phyloP scores from a whole-genome alignment of 441 rosid species.

The Brassica balearica region DNA sequence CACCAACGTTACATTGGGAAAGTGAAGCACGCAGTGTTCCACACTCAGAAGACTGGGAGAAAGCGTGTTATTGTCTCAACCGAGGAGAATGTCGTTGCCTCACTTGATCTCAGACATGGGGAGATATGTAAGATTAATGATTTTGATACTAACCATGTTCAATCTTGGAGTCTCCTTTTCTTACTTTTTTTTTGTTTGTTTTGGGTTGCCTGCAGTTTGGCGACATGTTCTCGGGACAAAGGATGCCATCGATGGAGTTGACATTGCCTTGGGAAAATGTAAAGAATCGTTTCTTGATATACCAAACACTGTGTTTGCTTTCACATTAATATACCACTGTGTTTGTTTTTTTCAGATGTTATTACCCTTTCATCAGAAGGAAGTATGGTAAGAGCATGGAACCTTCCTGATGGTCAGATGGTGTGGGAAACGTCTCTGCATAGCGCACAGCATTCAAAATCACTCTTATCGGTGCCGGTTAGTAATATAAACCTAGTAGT shows the following conservation, averaged over 20 bases:
- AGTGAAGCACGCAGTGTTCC: slow-evolving; percentile 95
- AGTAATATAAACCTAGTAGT: slow-evolving; percentile 54
- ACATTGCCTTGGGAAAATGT: slow-evolving; percentile 92
- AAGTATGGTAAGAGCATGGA: slow-evolving; percentile 91
- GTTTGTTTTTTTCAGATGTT: slow-evolving; percentile 65
- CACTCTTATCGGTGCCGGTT: slow-evolving; percentile 70
- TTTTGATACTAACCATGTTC: neutral
- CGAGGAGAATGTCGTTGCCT: slow-evolving; percentile 90
- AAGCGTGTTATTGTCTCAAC: slow-evolving; percentile 97
- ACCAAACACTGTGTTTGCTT: slow-evolving; percentile 7
- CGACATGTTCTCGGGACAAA: slow-evolving; percentile 81
- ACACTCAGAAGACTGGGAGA: slow-evolving; percentile 94
- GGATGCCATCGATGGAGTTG: slow-evolving; percentile 78
- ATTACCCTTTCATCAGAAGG: slow-evolving; percentile 88
- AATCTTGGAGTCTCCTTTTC: neutral
- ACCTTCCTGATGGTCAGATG: slow-evolving; percentile 99
- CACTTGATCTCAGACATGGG: slow-evolving; percentile 95
- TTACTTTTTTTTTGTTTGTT: slow-evolving; percentile 23
- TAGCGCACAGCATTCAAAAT: slow-evolving; percentile 65
- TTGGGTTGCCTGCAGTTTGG: slow-evolving; percentile 76
- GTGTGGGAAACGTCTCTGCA: slow-evolving; percentile 88
- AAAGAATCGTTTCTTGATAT: slow-evolving; percentile 7
- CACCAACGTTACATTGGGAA: slow-evolving; percentile 92
- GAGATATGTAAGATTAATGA: slow-evolving; percentile 72
- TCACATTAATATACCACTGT: neutral